A percentile compares a stretch with the other conserved stretches of the same genome.
These are phyloP conservation scores for Penicillium sp. DNA, from an alignment of 2,329 filamentous ascomycete genomes.

Conservation along the genomic window DNA sequence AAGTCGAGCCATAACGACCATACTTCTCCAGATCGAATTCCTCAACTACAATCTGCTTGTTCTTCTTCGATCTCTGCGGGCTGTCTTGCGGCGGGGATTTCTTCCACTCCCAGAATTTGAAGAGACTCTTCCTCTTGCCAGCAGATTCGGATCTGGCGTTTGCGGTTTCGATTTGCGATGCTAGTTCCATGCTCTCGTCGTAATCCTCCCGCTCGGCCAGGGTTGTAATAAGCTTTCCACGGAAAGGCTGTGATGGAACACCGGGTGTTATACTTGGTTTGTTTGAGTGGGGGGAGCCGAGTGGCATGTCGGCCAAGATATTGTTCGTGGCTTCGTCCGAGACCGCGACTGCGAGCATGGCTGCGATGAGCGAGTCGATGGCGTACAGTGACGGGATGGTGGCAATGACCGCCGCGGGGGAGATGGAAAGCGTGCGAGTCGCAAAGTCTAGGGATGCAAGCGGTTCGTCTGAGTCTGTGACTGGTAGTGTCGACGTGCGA, in stretches of 20 bases:
- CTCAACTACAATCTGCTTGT: constrained; percentile 36
- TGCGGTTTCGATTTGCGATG: constrained; percentile 33
- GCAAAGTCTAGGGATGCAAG: constrained; percentile 46
- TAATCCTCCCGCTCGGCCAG: constrained; percentile 45
- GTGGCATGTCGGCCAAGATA: constrained; percentile 38
- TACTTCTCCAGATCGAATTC: constrained; percentile 49
- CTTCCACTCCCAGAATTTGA: constrained; percentile 17
- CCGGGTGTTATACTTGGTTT: constrained; percentile 8
- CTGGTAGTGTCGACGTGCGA: constrained; percentile 41
- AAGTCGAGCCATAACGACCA: constrained; percentile 38
- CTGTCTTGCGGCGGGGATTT: not conserved
- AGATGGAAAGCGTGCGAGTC: constrained; percentile 42
- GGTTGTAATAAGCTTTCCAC: constrained; percentile 36
- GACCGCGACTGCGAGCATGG: constrained; percentile 46
- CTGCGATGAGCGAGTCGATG: constrained; percentile 48
- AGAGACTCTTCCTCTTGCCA: constrained; percentile 14
- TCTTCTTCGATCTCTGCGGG: constrained; percentile 22
- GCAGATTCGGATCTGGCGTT: constrained; percentile 14
- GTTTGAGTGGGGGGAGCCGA: constrained; percentile 21
- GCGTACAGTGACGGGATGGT: constrained; percentile 48
- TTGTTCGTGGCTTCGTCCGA: constrained; percentile 43
- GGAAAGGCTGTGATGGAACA: constrained; percentile 20
- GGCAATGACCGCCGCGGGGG: constrained; percentile 39
- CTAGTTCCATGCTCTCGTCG: constrained; percentile 37
- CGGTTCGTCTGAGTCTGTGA: constrained; percentile 39